Conservation (phyloP, 345 rosid genomes). For the Excoecaria cochinchinensis region DNA sequence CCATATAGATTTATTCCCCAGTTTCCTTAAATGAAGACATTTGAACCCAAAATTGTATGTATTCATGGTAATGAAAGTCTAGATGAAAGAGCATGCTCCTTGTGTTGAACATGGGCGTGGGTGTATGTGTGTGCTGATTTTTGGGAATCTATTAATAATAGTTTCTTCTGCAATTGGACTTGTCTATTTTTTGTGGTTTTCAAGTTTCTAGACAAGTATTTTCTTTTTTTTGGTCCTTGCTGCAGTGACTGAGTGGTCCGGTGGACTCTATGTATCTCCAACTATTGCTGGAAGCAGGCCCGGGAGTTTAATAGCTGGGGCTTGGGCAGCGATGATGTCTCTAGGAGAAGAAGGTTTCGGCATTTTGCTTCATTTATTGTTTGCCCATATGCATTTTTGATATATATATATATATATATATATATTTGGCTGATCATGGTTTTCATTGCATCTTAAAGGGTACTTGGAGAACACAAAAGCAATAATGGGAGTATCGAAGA, state of each 20-base stretch:
- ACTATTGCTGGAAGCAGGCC: constrained; percentile 97
- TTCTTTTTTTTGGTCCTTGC: constrained; percentile 22
- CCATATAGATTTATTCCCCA: not conserved
- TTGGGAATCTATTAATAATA: not conserved
- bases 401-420: not conserved
- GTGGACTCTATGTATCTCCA: constrained; percentile 89
- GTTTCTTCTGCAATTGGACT: constrained; percentile 1
- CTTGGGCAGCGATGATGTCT: constrained; percentile 95
- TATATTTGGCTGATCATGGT: constrained; percentile 21
- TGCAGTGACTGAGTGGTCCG: constrained; percentile 96
- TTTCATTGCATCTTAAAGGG: constrained; percentile 40
- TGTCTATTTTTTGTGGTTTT: constrained; percentile 6
- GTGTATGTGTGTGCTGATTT: not conserved
- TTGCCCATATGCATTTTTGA: constrained; percentile 12
- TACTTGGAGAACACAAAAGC: constrained; percentile 69
- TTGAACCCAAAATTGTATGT: not conserved
- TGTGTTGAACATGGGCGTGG: not conserved
- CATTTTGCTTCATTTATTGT: constrained; percentile 17
- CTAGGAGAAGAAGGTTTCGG: constrained; percentile 69
- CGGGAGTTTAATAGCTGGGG: constrained; percentile 83
- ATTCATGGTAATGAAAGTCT: not conserved
- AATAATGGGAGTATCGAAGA: constrained; percentile 80
- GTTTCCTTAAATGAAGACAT: not conserved
- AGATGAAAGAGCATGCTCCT: not conserved
- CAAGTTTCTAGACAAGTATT: not conserved